Evolutionary conservation across 441 rosid genomes (phyloP), one percentile per base, ranked within the genome.

Genomic region (Flueggea neowawraea): DNA sequence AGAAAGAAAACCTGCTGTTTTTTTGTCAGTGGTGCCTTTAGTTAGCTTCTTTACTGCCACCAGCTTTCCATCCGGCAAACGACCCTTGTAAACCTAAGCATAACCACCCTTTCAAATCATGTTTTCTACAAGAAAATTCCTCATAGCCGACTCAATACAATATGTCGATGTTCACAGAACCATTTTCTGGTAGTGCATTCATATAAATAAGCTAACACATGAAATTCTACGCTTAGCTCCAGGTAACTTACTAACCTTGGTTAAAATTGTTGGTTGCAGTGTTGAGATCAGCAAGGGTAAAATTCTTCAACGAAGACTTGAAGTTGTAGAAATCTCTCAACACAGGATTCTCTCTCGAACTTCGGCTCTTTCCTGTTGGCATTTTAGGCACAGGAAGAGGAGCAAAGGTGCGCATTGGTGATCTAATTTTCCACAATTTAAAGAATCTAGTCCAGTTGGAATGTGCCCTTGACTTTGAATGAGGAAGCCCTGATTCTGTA

Each of bases 31-130:
- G 22, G 90, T 82, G 63, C 98, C 98, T 79, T 83, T 87, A 0
- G 54, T 84, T 7, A 88, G 76, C 52, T 78, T 80, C 76, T 93
- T 93, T 55, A 93, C 75, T 3, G 98, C 98, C 47, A 93, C 78
- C 13, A 83, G 78, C 60, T 72, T 75, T 28, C 97, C 98, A 62
- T 82, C 80, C 10, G 64, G 72, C 78, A 93, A 57, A n/a, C 75
- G 53, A n/a, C 96, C 98, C 73, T 77, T 81, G 79, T 80, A 93
- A 48, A 90, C 98, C 56, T 88, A 84, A 22, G 96, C 89, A 64
- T 64, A 90, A 61, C 97, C 97, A 49, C 98, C 96, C 72, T 66
- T 78, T 33, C 98, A 96, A 51, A 92, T 89, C 49, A 92, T 52
- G 69, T 92, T 92, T 50, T 78, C 98, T 90, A 52, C 70, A 69